A percentile compares a stretch with the other conserved stretches of the same genome.
Conservation (phyloP, 805 yeast species). For the Candida maesae region DNA sequence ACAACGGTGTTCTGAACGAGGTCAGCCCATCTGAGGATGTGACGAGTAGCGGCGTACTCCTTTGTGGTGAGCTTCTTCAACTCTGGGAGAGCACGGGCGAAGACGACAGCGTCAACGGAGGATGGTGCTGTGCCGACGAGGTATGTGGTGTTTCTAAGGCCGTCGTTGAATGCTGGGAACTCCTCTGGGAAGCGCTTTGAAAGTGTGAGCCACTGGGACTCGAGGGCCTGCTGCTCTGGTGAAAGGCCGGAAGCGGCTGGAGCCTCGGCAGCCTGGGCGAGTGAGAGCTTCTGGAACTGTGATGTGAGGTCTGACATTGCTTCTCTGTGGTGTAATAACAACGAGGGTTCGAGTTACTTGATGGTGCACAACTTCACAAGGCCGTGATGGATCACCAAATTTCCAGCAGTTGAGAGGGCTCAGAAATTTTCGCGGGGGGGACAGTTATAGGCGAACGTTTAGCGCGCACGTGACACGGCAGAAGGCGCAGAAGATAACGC, state of each 20-base stretch:
- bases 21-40: conserved; percentile 90
- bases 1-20: conserved; percentile 69
- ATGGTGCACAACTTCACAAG: too few species aligned
- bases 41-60: conserved; percentile 64
- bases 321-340: too few species aligned
- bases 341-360: too few species aligned
- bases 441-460: too few species aligned
- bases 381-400: too few species aligned
- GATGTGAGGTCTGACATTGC: conserved; percentile 29
- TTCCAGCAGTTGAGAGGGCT: too few species aligned
- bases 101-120: conserved; percentile 66
- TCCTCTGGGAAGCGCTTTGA: conserved; percentile 57
- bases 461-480: conserved; percentile 3
- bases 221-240: conserved; percentile 60
- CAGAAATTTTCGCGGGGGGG: too few species aligned
- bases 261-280: conserved; percentile 18
- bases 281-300: conserved; percentile 29
- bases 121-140: conserved; percentile 65
- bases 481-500: conserved; percentile 5
- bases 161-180: conserved; percentile 59
- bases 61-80: conserved; percentile 53
- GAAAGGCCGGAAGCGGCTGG: conserved; percentile 28
- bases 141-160: conserved; percentile 66
- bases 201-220: conserved; percentile 76
- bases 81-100: conserved; percentile 56